phyloP scores from a whole-genome alignment of 2,329 filamentous ascomycete genomes.

The Hypoxylon sp. region DNA sequence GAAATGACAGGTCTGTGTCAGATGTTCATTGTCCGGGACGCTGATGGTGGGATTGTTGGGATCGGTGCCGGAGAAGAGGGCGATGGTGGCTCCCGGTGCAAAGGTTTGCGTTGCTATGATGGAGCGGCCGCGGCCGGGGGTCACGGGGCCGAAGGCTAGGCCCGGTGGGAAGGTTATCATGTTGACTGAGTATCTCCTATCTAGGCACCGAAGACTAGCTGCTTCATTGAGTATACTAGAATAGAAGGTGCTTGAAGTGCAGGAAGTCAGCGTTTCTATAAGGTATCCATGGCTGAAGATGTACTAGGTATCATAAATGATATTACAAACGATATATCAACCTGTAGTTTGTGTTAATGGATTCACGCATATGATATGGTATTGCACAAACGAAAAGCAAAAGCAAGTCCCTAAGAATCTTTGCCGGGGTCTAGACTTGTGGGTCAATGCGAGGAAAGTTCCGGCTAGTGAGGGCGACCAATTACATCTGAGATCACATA shows the following conservation, averaged over 20 bases:
- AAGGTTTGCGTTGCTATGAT: conserved; percentile 61
- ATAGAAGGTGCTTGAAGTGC: too few relatives aligned
- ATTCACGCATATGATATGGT: not conserved
- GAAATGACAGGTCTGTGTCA: conserved; percentile 62
- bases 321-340: too few relatives aligned
- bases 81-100: conserved; percentile 61
- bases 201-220: too few relatives aligned
- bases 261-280: too few relatives aligned
- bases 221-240: too few relatives aligned
- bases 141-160: conserved; percentile 24
- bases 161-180: conserved; percentile 35
- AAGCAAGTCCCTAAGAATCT: conserved; percentile 6
- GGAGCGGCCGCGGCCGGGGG: conserved; percentile 57
- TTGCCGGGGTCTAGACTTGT: not conserved
- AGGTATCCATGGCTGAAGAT: too few relatives aligned
- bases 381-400: too few relatives aligned
- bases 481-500: not conserved
- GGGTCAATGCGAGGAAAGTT: not conserved
- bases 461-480: not conserved
- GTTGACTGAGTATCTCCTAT: not conserved
- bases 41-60: conserved; percentile 57
- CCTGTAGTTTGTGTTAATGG: not conserved
- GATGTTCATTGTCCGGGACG: conserved; percentile 61
- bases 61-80: conserved; percentile 55
- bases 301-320: too few relatives aligned